Conservation (phyloP, 306 rosid genomes). For the Prunus mongolica region DNA sequence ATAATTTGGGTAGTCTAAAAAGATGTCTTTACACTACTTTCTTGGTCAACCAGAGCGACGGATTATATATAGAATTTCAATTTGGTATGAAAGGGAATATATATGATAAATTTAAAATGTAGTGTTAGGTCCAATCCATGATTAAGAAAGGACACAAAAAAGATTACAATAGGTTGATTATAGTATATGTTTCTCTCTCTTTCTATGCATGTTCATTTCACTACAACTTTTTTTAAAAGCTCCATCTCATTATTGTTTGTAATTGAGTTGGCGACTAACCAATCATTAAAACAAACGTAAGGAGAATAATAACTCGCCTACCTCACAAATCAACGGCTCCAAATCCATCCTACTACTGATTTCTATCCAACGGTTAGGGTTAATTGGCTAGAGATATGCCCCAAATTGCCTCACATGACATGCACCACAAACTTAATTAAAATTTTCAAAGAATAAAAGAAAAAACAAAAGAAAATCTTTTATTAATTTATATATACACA, state of each 20-base stretch:
- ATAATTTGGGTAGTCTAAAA: neutral
- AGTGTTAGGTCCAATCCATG: conserved; percentile 41
- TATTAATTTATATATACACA: conserved; percentile 37
- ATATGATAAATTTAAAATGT: conserved; percentile 3
- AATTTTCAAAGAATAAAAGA: conserved; percentile 1
- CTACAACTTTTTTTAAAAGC: conserved; percentile 12
- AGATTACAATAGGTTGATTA: conserved; percentile 36
- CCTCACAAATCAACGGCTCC: neutral
- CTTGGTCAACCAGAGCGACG: conserved; percentile 19
- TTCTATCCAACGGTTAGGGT: neutral
- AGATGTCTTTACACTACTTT: conserved; percentile 6
- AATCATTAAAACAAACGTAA: conserved; percentile 37
- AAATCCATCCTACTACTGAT: neutral
- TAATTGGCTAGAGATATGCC: neutral
- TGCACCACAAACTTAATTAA: conserved; percentile 9
- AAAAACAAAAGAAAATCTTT: neutral
- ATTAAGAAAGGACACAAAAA: conserved; percentile 39
- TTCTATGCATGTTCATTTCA: conserved; percentile 32
- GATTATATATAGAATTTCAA: conserved; percentile 10
- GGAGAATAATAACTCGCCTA: neutral
- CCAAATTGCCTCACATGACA: conserved; percentile 38
- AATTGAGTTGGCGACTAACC: conserved; percentile 27
- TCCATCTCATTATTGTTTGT: conserved; percentile 23
- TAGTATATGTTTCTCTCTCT: conserved; percentile 7
- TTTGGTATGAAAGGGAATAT: conserved; percentile 23